Conservation (phyloP, 495 filamentous ascomycete genomes). For the Penicillium coffeae region DNA sequence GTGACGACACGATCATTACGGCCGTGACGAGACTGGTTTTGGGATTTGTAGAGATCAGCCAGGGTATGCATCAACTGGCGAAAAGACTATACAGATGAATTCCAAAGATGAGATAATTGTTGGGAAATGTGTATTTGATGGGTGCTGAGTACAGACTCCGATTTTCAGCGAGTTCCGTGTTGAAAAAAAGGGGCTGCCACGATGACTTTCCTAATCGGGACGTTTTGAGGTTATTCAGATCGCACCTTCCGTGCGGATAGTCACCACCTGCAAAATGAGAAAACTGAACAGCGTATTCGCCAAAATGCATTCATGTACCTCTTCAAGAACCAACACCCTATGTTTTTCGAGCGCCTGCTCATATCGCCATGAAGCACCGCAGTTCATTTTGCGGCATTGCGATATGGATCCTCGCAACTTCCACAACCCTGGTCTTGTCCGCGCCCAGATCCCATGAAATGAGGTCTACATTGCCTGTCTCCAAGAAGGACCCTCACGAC, state of each 20-base stretch:
- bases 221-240: neutral
- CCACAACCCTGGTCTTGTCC: slow-evolving; percentile 1
- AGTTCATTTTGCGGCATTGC: neutral
- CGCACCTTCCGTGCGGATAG: neutral
- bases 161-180: neutral
- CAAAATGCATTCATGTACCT: neutral
- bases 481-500: slow-evolving; percentile 8
- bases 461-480: neutral
- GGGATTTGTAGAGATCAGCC: neutral
- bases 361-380: slow-evolving; percentile 11
- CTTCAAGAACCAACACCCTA: neutral
- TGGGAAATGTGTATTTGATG: neutral
- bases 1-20: neutral
- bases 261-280: neutral
- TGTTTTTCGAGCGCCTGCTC: neutral
- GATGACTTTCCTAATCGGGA: neutral
- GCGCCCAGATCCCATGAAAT: neutral
- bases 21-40: neutral
- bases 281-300: neutral
- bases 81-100: neutral
- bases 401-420: slow-evolving; percentile 1
- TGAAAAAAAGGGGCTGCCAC: neutral
- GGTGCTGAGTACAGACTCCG: neutral
- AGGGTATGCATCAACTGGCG: neutral
- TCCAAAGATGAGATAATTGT: neutral